A percentile compares a stretch with the other conserved stretches of the same genome.
These are phyloP conservation scores for Rhodomyrtus psidioides DNA, from an alignment of 441 rosid species.

Conservation along the genomic window DNA sequence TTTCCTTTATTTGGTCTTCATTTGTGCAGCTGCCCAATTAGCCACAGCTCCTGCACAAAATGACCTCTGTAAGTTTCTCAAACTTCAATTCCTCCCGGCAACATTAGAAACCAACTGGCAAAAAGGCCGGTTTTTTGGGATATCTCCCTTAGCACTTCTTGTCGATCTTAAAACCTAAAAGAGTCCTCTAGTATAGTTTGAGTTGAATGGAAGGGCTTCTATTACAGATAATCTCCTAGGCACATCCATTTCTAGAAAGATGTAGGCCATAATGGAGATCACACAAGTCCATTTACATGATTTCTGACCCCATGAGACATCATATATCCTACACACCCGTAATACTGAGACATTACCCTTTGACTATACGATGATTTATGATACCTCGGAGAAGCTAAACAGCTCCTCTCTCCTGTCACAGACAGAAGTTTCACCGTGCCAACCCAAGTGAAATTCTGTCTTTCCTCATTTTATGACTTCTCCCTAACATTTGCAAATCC, in stretches of 20 bases:
- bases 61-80: not conserved
- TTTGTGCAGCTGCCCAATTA: not conserved
- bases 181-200: not conserved
- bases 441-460: not conserved
- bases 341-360: too few species aligned
- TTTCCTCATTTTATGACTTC: not conserved
- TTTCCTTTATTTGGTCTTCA: not conserved
- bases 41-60: not conserved
- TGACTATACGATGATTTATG: not conserved
- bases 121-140: not conserved
- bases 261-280: not conserved
- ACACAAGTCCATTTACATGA: too few species aligned
- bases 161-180: not conserved
- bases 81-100: not conserved
- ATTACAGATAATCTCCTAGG: not conserved
- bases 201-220: not conserved
- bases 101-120: not conserved
- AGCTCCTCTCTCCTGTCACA: not conserved
- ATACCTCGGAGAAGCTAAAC: not conserved
- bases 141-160: not conserved
- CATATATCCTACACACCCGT: too few species aligned
- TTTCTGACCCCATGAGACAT: too few species aligned
- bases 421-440: not conserved
- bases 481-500: not conserved
- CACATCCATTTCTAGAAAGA: not conserved